Base-by-base conservation (phyloP, 1,284 basidiomycete genomes). In the Ceratobasidium theobromae region DNA sequence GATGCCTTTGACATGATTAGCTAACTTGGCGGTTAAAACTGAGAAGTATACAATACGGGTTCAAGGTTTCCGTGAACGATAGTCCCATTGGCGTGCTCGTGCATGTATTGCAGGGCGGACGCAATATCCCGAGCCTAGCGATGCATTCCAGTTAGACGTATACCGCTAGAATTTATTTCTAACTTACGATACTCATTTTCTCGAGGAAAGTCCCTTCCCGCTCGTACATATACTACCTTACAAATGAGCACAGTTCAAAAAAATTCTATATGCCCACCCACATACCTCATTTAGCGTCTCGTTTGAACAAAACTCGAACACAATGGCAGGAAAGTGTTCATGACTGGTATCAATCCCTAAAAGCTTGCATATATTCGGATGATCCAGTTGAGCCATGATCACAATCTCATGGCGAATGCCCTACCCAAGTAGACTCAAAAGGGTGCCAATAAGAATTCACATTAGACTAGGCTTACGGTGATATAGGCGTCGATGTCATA, bases 281-380 rank as follows among this genome's bases (percentile, higher is more conserved):
- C 53, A 25, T 25, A 55, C 35, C 4, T 12, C 3, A 14, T 41
- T 21, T 4, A 41, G 25, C 5, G 21, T n/a, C 25, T 16, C 27
- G 4, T 41, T 21, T 3, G 38, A 23, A 21, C 12, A 18, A 18
- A 35, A 28, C 16, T 62, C 58, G 40, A 52, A 62, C 30, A 62
- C 35, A 33, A 62, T 62, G 16, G 6, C 23, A 8, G 58, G 58
- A 16, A 28, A 16, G 25, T n/a, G 12, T 30, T 23, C 18, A 28
- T n/a, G 27, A 25, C 58, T 62, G 2, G 48, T 27, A 28, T 62
- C 58, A 16, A 62, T 62, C 25, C 58, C 58, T 25, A 62, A 35
- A 5, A 62, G 27, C 32, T 30, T 62, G 48, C 21, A 28, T 3
- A 62, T 43, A 25, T 41, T 51, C 4, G 58, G 58, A 30, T 62